Conservation (phyloP, 768 basidiomycete species). For the Amanita brunnescens region DNA sequence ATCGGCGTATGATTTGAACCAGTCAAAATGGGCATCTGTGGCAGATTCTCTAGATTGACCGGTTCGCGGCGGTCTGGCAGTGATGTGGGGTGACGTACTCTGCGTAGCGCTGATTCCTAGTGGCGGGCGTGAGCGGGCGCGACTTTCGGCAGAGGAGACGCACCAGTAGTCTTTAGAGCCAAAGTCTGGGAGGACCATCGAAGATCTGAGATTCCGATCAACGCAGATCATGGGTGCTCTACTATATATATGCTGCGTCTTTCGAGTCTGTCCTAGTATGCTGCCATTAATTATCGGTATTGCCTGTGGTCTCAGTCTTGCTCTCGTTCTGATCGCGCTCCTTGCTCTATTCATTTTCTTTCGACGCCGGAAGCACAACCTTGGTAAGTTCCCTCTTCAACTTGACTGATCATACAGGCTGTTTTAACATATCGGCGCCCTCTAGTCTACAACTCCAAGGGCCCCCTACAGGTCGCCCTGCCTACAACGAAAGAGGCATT, state of each 20-base stretch:
- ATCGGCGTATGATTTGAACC: slow-evolving; percentile 80
- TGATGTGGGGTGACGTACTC: slow-evolving; percentile 31
- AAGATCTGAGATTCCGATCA: slow-evolving; percentile 1
- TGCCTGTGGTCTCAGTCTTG: background rate
- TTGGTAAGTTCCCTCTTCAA: slow-evolving; percentile 3
- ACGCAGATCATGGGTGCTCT: background rate
- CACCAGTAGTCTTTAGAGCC: slow-evolving; percentile 64
- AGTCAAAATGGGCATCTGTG: slow-evolving; percentile 57
- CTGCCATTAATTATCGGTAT: slow-evolving; percentile 6
- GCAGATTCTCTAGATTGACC: slow-evolving; percentile 39
- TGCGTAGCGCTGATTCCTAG: slow-evolving; percentile 64
- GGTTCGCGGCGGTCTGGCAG: background rate
- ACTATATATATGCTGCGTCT: too few relatives aligned
- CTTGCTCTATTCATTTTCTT: slow-evolving; percentile 11
- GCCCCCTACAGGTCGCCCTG: slow-evolving; percentile 19
- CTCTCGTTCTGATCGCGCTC: slow-evolving; percentile 4
- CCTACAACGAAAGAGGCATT: slow-evolving; percentile 23
- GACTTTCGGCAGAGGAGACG: slow-evolving; percentile 11
- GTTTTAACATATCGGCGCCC: background rate
- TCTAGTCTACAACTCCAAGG: slow-evolving; percentile 14
- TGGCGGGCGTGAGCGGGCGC: background rate
- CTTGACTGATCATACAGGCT: background rate
- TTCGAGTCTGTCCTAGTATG: too few relatives aligned
- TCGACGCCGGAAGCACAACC: slow-evolving; percentile 7
- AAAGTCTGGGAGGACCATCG: slow-evolving; percentile 47